phyloP scores from a whole-genome alignment of 2,329 filamentous ascomycete genomes.

The Graphilbum sp. region DNA sequence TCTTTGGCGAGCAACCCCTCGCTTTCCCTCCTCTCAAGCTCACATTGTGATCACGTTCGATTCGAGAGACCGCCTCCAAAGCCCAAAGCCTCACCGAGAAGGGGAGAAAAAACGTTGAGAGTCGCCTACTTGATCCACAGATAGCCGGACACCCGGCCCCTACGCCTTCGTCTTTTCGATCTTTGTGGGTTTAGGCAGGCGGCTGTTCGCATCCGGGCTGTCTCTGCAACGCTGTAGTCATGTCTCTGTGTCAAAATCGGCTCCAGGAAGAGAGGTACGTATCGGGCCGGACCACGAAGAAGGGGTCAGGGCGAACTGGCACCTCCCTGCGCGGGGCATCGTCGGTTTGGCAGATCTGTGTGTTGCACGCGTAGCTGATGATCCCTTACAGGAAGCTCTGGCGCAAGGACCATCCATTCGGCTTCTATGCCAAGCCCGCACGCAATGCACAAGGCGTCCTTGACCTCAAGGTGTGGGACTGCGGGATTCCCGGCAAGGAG shows the following conservation, averaged over 20 bases:
- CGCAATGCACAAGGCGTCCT: slow-evolving; percentile 66
- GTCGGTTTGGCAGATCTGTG: too few species aligned
- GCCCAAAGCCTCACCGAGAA: too few species aligned
- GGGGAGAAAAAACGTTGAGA: too few species aligned
- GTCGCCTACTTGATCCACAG: too few species aligned
- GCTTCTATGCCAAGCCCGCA: slow-evolving; percentile 83
- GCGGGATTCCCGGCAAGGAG: slow-evolving; percentile 86
- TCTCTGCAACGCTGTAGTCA: slow-evolving; percentile 19
- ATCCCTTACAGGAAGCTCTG: slow-evolving; percentile 65
- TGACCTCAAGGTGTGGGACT: slow-evolving; percentile 93
- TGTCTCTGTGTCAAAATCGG: slow-evolving; percentile 81
- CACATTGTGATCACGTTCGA: too few species aligned
- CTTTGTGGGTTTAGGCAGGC: neutral
- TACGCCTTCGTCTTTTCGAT: too few species aligned
- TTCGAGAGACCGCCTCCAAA: too few species aligned
- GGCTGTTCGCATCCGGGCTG: too few species aligned
- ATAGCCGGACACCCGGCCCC: too few species aligned
- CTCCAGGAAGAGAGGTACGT: slow-evolving; percentile 74
- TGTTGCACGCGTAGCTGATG: neutral
- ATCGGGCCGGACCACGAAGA: neutral
- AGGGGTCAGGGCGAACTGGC: too few species aligned
- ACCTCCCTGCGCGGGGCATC: neutral
- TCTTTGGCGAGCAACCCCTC: too few species aligned
- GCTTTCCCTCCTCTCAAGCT: too few species aligned
- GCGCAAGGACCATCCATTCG: slow-evolving; percentile 92